Base-by-base conservation (phyloP, 805 yeast species). In the Jamesozyma rosinii region DNA sequence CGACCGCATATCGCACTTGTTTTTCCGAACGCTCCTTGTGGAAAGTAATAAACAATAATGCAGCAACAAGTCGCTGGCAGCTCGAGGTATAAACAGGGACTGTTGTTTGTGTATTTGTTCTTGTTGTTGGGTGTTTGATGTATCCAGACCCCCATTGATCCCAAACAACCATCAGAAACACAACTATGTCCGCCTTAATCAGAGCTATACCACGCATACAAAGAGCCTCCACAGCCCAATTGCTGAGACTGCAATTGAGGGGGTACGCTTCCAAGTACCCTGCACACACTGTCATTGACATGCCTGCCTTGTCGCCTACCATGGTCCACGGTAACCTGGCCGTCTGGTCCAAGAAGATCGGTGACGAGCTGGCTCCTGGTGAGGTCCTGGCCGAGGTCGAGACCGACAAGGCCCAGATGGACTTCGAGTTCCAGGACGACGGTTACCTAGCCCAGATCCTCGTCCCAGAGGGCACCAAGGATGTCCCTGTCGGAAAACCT, bases 241-340 rank as follows among this genome's bases (percentile, higher is more conserved):
- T 52, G n/a, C 45, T 53, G 11, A 42, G 46, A 26, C 19, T 15
- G 15, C 54, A 44, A 40, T 48, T 59, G 46, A 60, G 65, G 54
- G 46, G 56, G n/a, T 63, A 62, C 43, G 64, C 67, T 20, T 59
- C 75, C 2, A 32, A 32, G 20, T 85, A 77, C 68, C 95, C 95
- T 30, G 66, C 79, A 18, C 97, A 92, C 68, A 78, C 83, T 47
- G 80, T 92, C 59, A 87, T 92, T 57, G 82, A 81, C 64, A 92
- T 92, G 98, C 99, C 98, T 39, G 98, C 99, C 9, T 72, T 92
- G 58, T 90, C 97, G n/a, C 98, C 99, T 52, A 92, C 99, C 43
- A 92, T 92, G 99, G 84, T 96, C 48, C 90, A 85, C 62, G 98
- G 98, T 63, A 82, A 79, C 65, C 71, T 92, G 51, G 90, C 90